Conservation (phyloP, 371 early-diverging fungal species). For the Astathelohania contejeani region DNA sequence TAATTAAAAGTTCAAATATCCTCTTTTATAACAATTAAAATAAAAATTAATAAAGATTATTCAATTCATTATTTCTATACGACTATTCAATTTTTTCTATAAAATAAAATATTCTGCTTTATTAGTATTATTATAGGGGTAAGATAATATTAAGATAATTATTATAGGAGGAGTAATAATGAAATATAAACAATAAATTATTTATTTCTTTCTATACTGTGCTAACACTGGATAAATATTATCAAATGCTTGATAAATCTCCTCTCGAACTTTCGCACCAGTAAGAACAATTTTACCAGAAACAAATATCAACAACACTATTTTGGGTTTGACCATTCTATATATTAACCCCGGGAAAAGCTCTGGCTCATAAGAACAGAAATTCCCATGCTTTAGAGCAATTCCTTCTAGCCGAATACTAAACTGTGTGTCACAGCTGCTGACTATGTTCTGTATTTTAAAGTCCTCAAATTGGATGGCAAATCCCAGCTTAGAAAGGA, state of each 20-base stretch:
- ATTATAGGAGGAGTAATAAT: too few relatives aligned
- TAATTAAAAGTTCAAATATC: too few relatives aligned
- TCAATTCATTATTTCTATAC: too few relatives aligned
- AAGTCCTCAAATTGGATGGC: conserved; percentile 93
- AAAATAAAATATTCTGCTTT: too few relatives aligned
- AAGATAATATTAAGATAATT: too few relatives aligned
- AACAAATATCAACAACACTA: conserved; percentile 95
- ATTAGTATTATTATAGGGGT: too few relatives aligned
- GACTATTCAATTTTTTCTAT: too few relatives aligned
- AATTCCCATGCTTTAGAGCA: conserved; percentile 86
- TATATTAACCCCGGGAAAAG: conserved; percentile 99
- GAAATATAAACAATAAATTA: too few relatives aligned
- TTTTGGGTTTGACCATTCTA: conserved; percentile 98
- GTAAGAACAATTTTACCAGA: conserved; percentile 99
- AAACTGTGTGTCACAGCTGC: conserved; percentile 95
- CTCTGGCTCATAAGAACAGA: conserved; percentile 97
- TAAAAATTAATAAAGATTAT: too few relatives aligned
- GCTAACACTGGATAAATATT: conserved; percentile 87
- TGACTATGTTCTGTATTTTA: conserved; percentile 99
- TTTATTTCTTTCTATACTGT: conserved; percentile 52
- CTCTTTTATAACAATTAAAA: too few relatives aligned
- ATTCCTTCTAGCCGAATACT: conserved; percentile 96
- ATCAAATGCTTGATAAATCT: conserved; percentile 98
- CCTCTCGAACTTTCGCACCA: conserved; percentile 92
- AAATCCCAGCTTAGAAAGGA: conserved; percentile 96